phyloP scores from a whole-genome alignment of 2,329 filamentous ascomycete species.

The Pochonia chlamydosporia region DNA sequence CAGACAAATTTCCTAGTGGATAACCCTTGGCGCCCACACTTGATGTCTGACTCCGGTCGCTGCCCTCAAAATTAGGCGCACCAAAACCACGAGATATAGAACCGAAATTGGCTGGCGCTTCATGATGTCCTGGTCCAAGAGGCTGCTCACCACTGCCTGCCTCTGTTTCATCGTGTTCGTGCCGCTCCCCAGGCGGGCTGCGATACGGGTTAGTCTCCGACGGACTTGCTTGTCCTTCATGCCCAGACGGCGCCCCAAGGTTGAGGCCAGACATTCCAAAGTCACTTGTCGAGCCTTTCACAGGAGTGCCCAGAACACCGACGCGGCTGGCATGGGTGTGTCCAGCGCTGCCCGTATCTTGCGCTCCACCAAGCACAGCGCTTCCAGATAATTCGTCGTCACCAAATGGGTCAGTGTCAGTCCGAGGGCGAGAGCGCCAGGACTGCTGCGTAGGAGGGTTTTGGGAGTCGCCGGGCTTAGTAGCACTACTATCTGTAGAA shows the following conservation, averaged over 20 bases:
- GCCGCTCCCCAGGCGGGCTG: constrained; percentile 75
- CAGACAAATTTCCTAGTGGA: constrained; percentile 55
- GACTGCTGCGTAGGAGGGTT: constrained; percentile 34
- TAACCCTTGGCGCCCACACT: constrained; percentile 78
- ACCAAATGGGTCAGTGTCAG: constrained; percentile 73
- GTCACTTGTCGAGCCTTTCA: constrained; percentile 49
- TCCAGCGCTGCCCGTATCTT: constrained; percentile 53
- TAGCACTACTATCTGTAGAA: constrained; percentile 56
- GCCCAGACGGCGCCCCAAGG: constrained; percentile 51
- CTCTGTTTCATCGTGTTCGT: constrained; percentile 58
- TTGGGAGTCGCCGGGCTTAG: constrained; percentile 44
- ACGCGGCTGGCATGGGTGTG: constrained; percentile 25
- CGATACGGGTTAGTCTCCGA: constrained; percentile 95
- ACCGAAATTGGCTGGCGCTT: constrained; percentile 46
- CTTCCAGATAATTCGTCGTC: constrained; percentile 61
- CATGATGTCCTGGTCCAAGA: constrained; percentile 33
- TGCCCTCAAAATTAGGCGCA: constrained; percentile 55
- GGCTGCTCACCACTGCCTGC: constrained; percentile 40
- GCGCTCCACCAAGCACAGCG: constrained; percentile 68
- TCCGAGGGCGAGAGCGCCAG: constrained; percentile 57
- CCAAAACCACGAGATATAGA: constrained; percentile 46
- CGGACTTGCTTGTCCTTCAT: constrained; percentile 74
- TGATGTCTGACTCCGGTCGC: constrained; percentile 89
- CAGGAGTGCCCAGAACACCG: constrained; percentile 45
- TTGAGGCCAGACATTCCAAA: constrained; percentile 58